phyloP scores from a whole-genome alignment of 345 rosid species.

The Sapria himalayana region DNA sequence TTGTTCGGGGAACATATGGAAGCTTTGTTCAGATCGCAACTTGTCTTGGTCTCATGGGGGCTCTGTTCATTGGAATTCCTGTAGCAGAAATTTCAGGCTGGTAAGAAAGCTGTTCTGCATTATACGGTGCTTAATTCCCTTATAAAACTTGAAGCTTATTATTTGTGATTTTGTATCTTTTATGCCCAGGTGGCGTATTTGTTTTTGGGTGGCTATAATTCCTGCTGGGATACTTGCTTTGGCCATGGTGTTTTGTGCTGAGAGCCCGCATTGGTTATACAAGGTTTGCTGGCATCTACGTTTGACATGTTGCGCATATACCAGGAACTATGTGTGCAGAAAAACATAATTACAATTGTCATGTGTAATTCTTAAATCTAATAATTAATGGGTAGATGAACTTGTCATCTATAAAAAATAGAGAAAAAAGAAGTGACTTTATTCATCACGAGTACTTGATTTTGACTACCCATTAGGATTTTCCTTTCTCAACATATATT shows the following conservation, averaged over 20 bases:
- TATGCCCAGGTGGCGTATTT: constrained; percentile 73
- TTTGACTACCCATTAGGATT: too few species aligned
- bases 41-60: constrained; percentile 77
- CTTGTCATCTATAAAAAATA: too few species aligned
- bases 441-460: too few species aligned
- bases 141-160: not conserved
- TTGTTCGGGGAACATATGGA: constrained; percentile 93
- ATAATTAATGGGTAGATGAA: too few species aligned
- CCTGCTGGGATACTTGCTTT: constrained; percentile 71
- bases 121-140: not conserved
- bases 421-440: too few species aligned
- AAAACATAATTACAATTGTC: too few species aligned
- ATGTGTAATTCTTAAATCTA: too few species aligned
- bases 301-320: too few species aligned
- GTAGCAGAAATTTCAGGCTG: constrained; percentile 60
- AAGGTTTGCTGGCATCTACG: constrained; percentile 32
- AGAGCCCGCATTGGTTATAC: constrained; percentile 77
- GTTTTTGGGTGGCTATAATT: constrained; percentile 69
- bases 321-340: too few species aligned
- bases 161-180: constrained; percentile 1
- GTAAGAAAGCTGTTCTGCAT: constrained; percentile 17
- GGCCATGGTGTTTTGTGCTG: constrained; percentile 65
- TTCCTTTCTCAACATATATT: too few species aligned
- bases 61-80: constrained; percentile 74
- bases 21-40: constrained; percentile 88